phyloP scores from a whole-genome alignment of 73 alveolate genomes.

The Halteria grandinella region DNA sequence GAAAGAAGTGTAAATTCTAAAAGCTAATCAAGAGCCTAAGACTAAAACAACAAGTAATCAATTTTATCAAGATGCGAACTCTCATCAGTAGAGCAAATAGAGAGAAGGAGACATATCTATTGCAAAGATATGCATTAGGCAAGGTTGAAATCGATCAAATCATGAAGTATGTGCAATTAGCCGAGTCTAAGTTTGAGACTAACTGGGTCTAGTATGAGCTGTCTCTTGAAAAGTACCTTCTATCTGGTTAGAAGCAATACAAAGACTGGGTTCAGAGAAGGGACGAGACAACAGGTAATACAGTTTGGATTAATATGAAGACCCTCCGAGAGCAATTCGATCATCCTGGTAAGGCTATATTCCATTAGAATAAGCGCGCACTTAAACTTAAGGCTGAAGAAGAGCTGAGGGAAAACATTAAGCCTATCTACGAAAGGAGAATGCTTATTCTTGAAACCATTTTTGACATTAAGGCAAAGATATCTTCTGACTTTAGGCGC shows the following conservation, averaged over 20 bases:
- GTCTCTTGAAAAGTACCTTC: slow-evolving; percentile 23
- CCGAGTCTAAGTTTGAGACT: slow-evolving; percentile 8
- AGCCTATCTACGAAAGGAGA: slow-evolving; percentile 33
- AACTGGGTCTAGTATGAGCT: slow-evolving; percentile 25
- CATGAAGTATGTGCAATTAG: slow-evolving; percentile 21
- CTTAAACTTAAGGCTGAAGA: slow-evolving; percentile 40
- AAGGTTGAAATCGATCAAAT: slow-evolving; percentile 29
- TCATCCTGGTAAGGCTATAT: slow-evolving; percentile 37
- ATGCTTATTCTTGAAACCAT: slow-evolving; percentile 25
- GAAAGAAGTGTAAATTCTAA: neutral
- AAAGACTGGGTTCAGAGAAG: slow-evolving; percentile 44
- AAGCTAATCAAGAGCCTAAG: neutral
- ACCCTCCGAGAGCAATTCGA: slow-evolving; percentile 19
- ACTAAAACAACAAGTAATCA: neutral
- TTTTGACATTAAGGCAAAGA: neutral
- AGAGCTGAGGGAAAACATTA: slow-evolving; percentile 21
- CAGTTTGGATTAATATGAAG: slow-evolving; percentile 18
- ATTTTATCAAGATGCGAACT: neutral
- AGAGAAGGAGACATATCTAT: slow-evolving; percentile 35
- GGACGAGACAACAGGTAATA: slow-evolving; percentile 30
- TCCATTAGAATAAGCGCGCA: neutral
- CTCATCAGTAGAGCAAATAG: neutral
- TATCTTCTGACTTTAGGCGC: neutral
- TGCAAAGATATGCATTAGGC: slow-evolving; percentile 32
- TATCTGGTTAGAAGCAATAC: slow-evolving; percentile 6